These are phyloP conservation scores for Auriscalpium orientale DNA, from an alignment of 768 basidiomycete genomes.

Conservation along the genomic window DNA sequence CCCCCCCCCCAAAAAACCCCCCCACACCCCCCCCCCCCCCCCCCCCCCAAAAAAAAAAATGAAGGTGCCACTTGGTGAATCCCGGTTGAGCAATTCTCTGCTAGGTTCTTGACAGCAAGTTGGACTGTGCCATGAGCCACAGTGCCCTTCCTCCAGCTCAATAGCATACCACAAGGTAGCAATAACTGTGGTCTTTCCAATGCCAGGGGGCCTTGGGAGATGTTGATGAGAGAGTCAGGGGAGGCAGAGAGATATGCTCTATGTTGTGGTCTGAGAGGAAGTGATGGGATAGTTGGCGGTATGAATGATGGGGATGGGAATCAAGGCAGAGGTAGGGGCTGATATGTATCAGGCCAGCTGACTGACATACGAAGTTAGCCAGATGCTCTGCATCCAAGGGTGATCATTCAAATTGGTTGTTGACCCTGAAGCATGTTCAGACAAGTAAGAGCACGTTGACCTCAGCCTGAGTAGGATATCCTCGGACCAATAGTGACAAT, in stretches of 20 bases:
- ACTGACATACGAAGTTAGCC: conserved; percentile 23
- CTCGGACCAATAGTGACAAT: conserved; percentile 48
- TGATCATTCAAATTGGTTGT: conserved; percentile 21
- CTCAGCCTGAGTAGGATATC: conserved; percentile 54
- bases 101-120: conserved; percentile 88
- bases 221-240: conserved; percentile 26
- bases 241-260: conserved; percentile 28
- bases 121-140: conserved; percentile 81
- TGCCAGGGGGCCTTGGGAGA: conserved; percentile 28
- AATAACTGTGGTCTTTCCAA: conserved; percentile 26
- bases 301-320: conserved; percentile 14
- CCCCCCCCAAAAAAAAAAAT: too few relatives aligned
- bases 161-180: conserved; percentile 25
- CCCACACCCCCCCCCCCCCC: too few relatives aligned
- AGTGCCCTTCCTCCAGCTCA: conserved; percentile 34
- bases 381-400: conserved; percentile 33
- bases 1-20: too few relatives aligned
- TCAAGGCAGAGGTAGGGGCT: conserved; percentile 11
- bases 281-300: conserved; percentile 28
- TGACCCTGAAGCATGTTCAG: conserved; percentile 29
- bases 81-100: conserved; percentile 55
- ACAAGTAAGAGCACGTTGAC: conserved; percentile 27
- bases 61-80: conserved; percentile 51
- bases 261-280: conserved; percentile 29
- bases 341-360: conserved; percentile 30